A percentile compares a stretch with the other conserved stretches of the same genome.
phyloP scores from a whole-genome alignment of 805 yeast species.

The Clavispora vitiphila region DNA sequence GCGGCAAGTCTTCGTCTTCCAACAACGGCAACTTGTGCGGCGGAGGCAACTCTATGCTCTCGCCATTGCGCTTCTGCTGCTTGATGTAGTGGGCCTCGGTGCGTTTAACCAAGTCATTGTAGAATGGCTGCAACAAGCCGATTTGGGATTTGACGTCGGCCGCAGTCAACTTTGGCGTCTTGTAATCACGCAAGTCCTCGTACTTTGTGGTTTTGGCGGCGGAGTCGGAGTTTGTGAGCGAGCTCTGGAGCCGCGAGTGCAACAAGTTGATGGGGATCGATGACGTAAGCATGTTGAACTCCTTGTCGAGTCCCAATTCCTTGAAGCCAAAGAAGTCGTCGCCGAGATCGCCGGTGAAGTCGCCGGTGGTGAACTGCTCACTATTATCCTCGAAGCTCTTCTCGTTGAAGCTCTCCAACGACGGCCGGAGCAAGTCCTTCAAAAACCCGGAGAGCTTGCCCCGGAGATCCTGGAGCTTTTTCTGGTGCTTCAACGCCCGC shows the following conservation, averaged over 20 bases:
- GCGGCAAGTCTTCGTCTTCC: slow-evolving; percentile 84
- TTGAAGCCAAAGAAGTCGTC: slow-evolving; percentile 98
- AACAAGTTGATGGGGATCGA: slow-evolving; percentile 86
- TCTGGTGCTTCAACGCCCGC: slow-evolving; percentile 61
- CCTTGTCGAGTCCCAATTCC: slow-evolving; percentile 90
- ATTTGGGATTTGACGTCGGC: slow-evolving; percentile 49
- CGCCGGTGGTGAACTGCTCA: slow-evolving; percentile 92
- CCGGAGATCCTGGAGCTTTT: slow-evolving; percentile 65
- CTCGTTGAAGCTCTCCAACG: slow-evolving; percentile 67
- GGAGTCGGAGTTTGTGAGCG: slow-evolving; percentile 40
- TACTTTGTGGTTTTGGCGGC: slow-evolving; percentile 50
- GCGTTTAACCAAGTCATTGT: slow-evolving; percentile 35
- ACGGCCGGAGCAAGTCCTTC: slow-evolving; percentile 79
- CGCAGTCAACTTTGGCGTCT: slow-evolving; percentile 48
- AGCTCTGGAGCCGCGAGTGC: slow-evolving; percentile 66
- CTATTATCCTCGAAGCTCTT: slow-evolving; percentile 81
- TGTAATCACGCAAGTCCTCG: slow-evolving; percentile 59
- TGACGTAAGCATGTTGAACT: slow-evolving; percentile 76
- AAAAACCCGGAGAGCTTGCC: slow-evolving; percentile 63
- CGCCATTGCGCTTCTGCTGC: slow-evolving; percentile 38
- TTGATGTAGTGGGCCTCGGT: slow-evolving; percentile 38
- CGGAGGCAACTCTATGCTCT: slow-evolving; percentile 37
- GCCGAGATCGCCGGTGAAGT: slow-evolving; percentile 87
- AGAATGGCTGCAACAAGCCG: slow-evolving; percentile 55
- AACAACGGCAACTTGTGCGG: slow-evolving; percentile 33